phyloP scores from a whole-genome alignment of 257 asterid species.

The Lycium barbarum region DNA sequence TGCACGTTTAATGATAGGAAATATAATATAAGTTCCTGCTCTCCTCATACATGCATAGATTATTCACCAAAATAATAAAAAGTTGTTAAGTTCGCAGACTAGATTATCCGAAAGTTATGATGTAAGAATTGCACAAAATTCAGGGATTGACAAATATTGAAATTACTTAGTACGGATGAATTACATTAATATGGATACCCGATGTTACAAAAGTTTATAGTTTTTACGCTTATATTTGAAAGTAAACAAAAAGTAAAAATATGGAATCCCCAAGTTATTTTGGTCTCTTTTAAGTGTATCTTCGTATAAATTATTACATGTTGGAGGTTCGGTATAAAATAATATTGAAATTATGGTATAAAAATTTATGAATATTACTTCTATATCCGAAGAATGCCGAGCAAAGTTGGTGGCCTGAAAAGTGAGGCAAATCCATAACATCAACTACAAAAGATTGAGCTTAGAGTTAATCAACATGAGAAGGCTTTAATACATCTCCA shows the following conservation, averaged over 20 bases:
- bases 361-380: not conserved
- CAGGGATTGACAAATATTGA: no score
- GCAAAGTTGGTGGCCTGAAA: no score
- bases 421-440: no score
- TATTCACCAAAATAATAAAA: not conserved
- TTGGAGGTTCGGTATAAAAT: not conserved
- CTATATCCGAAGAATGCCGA: not conserved
- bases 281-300: not conserved
- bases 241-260: not conserved
- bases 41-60: not conserved
- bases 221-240: not conserved
- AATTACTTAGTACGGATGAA: no score
- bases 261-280: not conserved
- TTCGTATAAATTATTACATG: not conserved
- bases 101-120: not conserved
- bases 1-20: constrained; percentile 19
- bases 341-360: not conserved
- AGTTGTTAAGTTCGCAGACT: not conserved
- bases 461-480: no score
- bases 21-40: not conserved
- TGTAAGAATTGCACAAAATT: not conserved
- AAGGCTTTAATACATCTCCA: no score
- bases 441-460: no score
- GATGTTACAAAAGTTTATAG: no score
- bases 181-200: no score